These are phyloP conservation scores for Exophiala phaeomuriformis DNA, from an alignment of 2,329 filamentous ascomycete genomes.

Conservation along the genomic window DNA sequence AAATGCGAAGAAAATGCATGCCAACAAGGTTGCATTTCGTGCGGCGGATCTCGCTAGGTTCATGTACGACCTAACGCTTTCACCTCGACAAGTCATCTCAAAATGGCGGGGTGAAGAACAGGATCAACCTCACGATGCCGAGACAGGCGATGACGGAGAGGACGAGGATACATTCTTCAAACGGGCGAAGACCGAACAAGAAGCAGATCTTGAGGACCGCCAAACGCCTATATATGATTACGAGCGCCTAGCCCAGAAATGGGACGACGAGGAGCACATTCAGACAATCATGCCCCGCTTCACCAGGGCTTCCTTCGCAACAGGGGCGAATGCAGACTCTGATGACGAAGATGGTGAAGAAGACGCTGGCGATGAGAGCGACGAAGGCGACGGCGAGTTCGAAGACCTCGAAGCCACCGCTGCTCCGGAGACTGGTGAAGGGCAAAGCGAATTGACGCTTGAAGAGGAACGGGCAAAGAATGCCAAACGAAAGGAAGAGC, in stretches of 20 bases:
- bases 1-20: slow-evolving; percentile 65
- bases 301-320: slow-evolving; percentile 58
- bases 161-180: slow-evolving; percentile 62
- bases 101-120: slow-evolving; percentile 71
- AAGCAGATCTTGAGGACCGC: slow-evolving; percentile 60
- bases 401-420: slow-evolving; percentile 73
- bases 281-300: slow-evolving; percentile 69
- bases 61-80: slow-evolving; percentile 78
- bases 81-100: slow-evolving; percentile 65
- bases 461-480: slow-evolving; percentile 87
- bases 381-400: slow-evolving; percentile 72
- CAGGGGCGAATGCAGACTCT: slow-evolving; percentile 48
- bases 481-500: slow-evolving; percentile 84
- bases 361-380: slow-evolving; percentile 39
- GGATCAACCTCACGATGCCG: slow-evolving; percentile 38
- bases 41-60: slow-evolving; percentile 75
- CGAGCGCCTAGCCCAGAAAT: slow-evolving; percentile 71
- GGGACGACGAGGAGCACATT: slow-evolving; percentile 71
- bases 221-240: slow-evolving; percentile 74
- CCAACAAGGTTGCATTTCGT: slow-evolving; percentile 63
- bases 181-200: slow-evolving; percentile 46
- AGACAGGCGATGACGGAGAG: slow-evolving; percentile 53
- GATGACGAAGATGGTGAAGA: slow-evolving; percentile 50
- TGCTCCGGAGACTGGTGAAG: slow-evolving; percentile 35
- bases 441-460: slow-evolving; percentile 45